Percentiles rank a stretch among this genome's conserved stretches.
These are phyloP conservation scores for Caryopteris hybrid DNA, from an alignment of 305 asterid species.

Conservation along the genomic window DNA sequence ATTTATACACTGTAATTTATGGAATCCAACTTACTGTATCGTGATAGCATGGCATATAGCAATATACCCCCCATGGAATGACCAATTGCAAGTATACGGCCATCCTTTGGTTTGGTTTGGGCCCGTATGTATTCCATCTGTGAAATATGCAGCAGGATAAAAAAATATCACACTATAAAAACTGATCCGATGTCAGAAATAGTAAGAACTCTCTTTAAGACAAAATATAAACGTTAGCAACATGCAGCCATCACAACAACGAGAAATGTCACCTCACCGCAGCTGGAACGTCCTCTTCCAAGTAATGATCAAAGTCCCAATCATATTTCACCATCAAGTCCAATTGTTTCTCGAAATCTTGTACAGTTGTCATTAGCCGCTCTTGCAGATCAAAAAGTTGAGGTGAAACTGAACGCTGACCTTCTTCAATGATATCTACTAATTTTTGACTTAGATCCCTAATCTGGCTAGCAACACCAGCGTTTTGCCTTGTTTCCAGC, in stretches of 20 bases:
- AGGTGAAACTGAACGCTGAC: conserved; percentile 87
- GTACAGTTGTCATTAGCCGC: conserved; percentile 56
- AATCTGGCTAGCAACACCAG: conserved; percentile 62
- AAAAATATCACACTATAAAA: conserved; percentile 1
- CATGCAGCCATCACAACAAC: conserved; percentile 35
- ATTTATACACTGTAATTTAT: neutral
- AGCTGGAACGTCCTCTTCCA: conserved; percentile 93
- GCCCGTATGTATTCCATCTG: conserved; percentile 77
- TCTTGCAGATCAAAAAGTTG: conserved; percentile 71
- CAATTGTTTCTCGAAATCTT: conserved; percentile 87
- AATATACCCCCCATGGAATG: conserved; percentile 97
- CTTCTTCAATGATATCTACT: conserved; percentile 73
- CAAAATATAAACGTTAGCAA: conserved; percentile 3
- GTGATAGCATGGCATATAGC: conserved; percentile 78
- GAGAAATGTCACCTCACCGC: conserved; percentile 92
- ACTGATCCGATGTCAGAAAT: conserved; percentile 1
- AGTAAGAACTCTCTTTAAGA: neutral
- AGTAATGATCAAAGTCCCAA: conserved; percentile 94
- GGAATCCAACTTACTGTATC: conserved; percentile 54
- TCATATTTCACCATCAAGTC: conserved; percentile 82
- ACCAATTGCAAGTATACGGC: conserved; percentile 78
- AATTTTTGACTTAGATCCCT: conserved; percentile 70
- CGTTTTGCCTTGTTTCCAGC: conserved; percentile 63
- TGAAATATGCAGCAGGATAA: conserved; percentile 20
- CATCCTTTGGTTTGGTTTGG: conserved; percentile 74